These are phyloP conservation scores for Globisporangium lucens DNA, from an alignment of 352 stramenopile genomes.

Conservation along the genomic window DNA sequence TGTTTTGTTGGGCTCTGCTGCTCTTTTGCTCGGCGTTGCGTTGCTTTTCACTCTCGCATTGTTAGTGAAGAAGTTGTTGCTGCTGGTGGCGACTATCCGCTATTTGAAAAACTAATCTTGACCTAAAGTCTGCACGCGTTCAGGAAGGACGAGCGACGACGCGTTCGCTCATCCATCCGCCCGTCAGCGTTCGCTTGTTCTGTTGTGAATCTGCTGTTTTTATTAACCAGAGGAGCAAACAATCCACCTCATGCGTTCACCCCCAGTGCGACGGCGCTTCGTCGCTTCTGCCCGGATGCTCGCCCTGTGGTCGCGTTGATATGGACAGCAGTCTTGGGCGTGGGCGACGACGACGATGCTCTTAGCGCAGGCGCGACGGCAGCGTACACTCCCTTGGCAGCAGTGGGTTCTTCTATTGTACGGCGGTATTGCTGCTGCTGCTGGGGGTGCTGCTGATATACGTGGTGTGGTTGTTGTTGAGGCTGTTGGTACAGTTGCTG, in stretches of 20 bases:
- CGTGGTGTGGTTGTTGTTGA: slow-evolving; percentile 3
- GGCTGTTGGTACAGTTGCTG: slow-evolving; percentile 10
- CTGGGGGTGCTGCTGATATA: slow-evolving; percentile 14
- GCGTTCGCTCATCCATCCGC: background rate
- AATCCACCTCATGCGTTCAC: slow-evolving; percentile 65
- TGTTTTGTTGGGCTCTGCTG: slow-evolving; percentile 12
- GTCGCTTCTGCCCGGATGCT: slow-evolving; percentile 72
- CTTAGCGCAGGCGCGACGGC: background rate
- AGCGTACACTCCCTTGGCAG: slow-evolving; percentile 15
- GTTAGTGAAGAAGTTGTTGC: background rate
- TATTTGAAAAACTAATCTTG: slow-evolving; percentile 11
- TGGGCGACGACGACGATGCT: slow-evolving; percentile 13
- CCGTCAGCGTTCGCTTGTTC: background rate
- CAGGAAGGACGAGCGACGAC: background rate
- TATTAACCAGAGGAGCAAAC: slow-evolving; percentile 9
- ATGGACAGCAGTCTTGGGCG: slow-evolving; percentile 29
- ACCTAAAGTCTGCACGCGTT: slow-evolving; percentile 8
- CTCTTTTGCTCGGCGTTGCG: background rate
- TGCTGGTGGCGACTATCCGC: slow-evolving; percentile 5
- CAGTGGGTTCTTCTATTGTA: slow-evolving; percentile 40
- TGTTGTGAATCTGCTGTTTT: slow-evolving; percentile 15
- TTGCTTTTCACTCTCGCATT: slow-evolving; percentile 6
- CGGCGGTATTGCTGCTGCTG: slow-evolving; percentile 22
- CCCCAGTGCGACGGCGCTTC: slow-evolving; percentile 71
- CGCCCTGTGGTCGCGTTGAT: slow-evolving; percentile 34